phyloP scores from a whole-genome alignment of 441 rosid genomes.

The Lepidium campestre region DNA sequence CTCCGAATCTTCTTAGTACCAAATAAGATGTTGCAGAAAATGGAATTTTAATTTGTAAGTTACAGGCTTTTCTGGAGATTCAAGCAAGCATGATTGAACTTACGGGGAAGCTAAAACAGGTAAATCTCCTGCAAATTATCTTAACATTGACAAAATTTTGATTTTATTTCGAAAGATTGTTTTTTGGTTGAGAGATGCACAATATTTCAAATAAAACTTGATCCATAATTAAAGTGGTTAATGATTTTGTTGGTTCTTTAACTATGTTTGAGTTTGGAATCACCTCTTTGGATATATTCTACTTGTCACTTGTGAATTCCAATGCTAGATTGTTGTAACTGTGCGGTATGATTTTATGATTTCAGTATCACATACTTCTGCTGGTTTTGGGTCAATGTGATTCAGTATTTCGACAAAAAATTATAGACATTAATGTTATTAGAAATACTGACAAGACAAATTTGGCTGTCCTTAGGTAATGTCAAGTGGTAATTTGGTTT shows the following conservation, averaged over 20 bases:
- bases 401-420: not conserved
- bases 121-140: not conserved
- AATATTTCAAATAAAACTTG: not conserved
- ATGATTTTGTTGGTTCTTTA: not conserved
- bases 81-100: constrained; percentile 88
- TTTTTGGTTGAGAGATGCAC: not conserved
- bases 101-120: constrained; percentile 79
- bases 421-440: not conserved
- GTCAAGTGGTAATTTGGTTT: not conserved
- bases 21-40: not conserved
- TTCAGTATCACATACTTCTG: not conserved
- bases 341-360: not conserved
- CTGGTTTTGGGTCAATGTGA: not conserved
- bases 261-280: not conserved
- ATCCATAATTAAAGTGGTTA: not conserved
- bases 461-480: not conserved
- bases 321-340: not conserved
- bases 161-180: not conserved
- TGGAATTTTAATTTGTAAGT: not conserved
- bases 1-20: not conserved
- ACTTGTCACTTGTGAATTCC: not conserved
- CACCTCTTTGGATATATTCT: not conserved
- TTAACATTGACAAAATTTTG: not conserved
- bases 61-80: constrained; percentile 78
- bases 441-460: not conserved